Evolutionary conservation across 2,329 filamentous ascomycete species (phyloP).

Genomic region (Diatrype stigma): DNA sequence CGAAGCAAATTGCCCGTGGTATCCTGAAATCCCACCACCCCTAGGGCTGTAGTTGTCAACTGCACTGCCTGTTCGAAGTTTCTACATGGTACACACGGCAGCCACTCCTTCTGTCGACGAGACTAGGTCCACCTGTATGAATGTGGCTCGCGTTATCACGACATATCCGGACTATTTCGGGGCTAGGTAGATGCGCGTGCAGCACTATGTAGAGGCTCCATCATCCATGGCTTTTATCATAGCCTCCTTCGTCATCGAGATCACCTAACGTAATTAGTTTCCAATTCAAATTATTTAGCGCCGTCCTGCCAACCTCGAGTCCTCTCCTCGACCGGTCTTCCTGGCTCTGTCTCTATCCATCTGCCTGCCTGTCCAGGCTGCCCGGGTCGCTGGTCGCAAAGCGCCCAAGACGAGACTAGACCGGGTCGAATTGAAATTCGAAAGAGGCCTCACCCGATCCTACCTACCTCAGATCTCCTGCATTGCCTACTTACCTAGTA

Average conservation of each 20-base stretch:
- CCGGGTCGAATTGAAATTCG: background rate
- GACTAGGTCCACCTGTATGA: no score
- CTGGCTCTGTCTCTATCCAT: no score
- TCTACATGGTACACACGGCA: background rate
- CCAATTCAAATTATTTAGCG: background rate
- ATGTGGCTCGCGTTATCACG: no score
- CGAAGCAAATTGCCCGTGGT: background rate
- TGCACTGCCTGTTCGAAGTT: no score
- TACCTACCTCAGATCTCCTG: background rate
- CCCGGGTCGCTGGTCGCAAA: no score
- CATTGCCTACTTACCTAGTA: no score
- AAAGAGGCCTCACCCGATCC: background rate
- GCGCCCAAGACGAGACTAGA: no score
- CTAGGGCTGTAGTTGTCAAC: background rate
- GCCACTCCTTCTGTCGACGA: background rate
- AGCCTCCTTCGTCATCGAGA: conserved; percentile 5
- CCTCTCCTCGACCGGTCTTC: background rate
- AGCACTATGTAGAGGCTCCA: no score
- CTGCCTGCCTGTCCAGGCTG: no score
- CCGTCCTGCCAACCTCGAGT: background rate
- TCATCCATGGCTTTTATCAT: background rate
- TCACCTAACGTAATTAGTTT: background rate
- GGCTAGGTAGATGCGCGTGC: no score
- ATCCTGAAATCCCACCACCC: background rate
- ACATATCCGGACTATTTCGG: no score